Evolutionary conservation across 116 monocot genomes (phyloP), one percentile per base, ranked within the genome.

Genomic region (Papilionanthe hybrid): DNA sequence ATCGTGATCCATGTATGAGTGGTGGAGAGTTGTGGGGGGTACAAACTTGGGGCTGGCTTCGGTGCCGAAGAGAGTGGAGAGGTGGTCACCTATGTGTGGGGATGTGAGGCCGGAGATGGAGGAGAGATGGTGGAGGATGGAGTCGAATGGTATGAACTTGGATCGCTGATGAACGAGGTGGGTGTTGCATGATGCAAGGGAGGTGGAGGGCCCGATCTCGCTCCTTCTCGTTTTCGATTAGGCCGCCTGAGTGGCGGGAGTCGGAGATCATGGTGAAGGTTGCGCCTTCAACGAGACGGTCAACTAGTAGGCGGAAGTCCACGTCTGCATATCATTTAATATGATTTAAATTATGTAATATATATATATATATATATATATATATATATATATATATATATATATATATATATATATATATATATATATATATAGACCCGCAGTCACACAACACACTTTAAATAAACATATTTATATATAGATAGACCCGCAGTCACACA

Each of bases 191-290:
- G 43, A 60, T 47, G 1, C 19, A 25, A 57, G n/a, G n/a, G n/a
- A n/a, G n/a, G n/a, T 2, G 22, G 20, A 0, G 53, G 28, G 48
- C 37, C 41, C 56, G 45, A 96, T 91, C 74, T 96, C n/a, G 95
- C 75, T 96, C 93, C 83, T 96, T 96, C 75, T 91, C 93, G 18
- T 90, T 81, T 84, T 93, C 90, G 69, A 96, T 96, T 77, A 96
- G 93, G 25, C 95, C 95, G 55, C 95, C 95, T 76, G 93, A 93
- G 87, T 96, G 95, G 90, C 95, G 93, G 6, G 93, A 96, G 79
- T 96, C 95, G 71, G 95, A 96, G 82, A 96, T 57, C 53, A 96
- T 93, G 77, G 93, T 96, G 73, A 96, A 80, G 81, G 81, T 87
- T 13, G 82, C 84, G 2, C 88, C 90, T 1, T 57, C 15, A 22